Evolutionary conservation across 345 rosid genomes (phyloP).

Genomic region (Syzygium oleosum): DNA sequence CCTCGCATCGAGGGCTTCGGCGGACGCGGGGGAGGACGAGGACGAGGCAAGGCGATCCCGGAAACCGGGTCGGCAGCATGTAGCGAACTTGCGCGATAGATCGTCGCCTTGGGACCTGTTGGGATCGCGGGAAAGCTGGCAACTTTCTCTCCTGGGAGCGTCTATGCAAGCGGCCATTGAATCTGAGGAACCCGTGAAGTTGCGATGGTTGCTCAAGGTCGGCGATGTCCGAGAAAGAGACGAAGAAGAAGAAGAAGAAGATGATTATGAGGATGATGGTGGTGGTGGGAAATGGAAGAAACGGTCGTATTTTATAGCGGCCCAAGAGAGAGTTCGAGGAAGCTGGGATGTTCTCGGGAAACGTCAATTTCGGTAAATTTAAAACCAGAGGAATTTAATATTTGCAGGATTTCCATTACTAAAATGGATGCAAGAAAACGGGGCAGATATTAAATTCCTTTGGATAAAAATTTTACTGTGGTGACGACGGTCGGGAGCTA

Average conservation of each 20-base stretch:
- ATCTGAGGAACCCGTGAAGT: conserved; percentile 3
- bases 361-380: background rate
- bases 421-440: background rate
- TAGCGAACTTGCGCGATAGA: conserved; percentile 6
- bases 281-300: background rate
- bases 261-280: background rate
- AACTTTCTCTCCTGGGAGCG: conserved; percentile 27
- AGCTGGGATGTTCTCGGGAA: background rate
- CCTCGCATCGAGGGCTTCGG: conserved; percentile 4
- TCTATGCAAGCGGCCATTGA: conserved; percentile 77
- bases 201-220: background rate
- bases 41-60: background rate
- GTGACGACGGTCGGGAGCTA: fast-evolving
- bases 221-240: background rate
- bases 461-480: background rate
- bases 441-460: too few relatives aligned
- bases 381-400: background rate
- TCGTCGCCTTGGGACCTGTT: conserved; percentile 16
- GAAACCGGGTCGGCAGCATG: conserved; percentile 25
- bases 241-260: background rate
- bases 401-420: background rate
- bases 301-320: background rate
- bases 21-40: background rate
- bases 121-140: conserved; percentile 35
- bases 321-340: background rate